These are phyloP conservation scores for Pyrenopolyporus hunteri DNA, from an alignment of 495 filamentous ascomycete species.

Conservation along the genomic window DNA sequence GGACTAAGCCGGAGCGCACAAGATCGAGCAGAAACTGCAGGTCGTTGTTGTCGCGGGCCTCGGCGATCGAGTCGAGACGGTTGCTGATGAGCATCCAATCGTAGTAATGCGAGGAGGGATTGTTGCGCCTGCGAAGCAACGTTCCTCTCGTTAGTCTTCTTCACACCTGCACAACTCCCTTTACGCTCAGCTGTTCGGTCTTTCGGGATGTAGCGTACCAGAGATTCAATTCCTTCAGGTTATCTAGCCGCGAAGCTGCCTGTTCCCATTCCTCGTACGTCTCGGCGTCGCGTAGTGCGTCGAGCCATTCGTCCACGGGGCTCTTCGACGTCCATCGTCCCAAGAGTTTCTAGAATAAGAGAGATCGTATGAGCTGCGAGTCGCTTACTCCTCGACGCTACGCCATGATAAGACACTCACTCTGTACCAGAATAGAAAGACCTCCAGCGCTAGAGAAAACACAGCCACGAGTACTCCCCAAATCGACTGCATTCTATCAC, in stretches of 20 bases:
- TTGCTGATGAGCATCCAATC: constrained; percentile 87
- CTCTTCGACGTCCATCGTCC: constrained; percentile 62
- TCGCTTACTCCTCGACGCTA: background rate
- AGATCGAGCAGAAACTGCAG: constrained; percentile 76
- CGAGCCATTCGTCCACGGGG: constrained; percentile 59
- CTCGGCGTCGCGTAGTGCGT: constrained; percentile 65
- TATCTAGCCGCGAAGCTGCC: constrained; percentile 79
- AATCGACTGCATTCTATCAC: constrained; percentile 42
- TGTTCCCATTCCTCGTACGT: constrained; percentile 85
- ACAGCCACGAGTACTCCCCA: constrained; percentile 53
- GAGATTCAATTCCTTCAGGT: constrained; percentile 75
- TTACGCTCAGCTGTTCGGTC: background rate
- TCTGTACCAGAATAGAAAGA: constrained; percentile 67
- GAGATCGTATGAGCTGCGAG: constrained; percentile 7
- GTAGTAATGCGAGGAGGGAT: constrained; percentile 80
- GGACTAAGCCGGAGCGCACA: constrained; percentile 83
- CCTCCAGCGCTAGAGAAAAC: constrained; percentile 64
- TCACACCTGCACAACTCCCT: background rate
- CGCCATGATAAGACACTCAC: constrained; percentile 47
- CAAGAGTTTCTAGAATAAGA: constrained; percentile 55
- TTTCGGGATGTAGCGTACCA: constrained; percentile 61
- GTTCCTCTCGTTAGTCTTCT: constrained; percentile 14
- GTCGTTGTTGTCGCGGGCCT: constrained; percentile 77
- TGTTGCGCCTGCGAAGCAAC: constrained; percentile 68
- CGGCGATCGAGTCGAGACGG: constrained; percentile 72